These are phyloP conservation scores for Schizophyllum amplum DNA, from an alignment of 1,284 basidiomycete genomes.

Conservation along the genomic window DNA sequence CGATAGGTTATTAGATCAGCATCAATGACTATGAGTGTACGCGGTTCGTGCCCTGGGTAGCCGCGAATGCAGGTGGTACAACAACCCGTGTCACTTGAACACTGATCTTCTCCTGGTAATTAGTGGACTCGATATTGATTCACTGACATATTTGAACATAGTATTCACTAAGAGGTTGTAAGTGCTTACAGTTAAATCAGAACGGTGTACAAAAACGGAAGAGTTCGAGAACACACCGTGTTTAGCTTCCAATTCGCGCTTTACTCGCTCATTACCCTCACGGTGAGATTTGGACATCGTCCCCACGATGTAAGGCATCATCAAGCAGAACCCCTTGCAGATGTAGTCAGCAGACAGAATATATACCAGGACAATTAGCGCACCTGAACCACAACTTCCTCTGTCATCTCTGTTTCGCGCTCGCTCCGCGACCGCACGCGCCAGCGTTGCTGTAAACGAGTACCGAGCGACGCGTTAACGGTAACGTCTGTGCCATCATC, in stretches of 20 bases:
- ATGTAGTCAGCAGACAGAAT: slow-evolving; percentile 17
- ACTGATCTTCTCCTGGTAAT: no score
- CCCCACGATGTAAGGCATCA: slow-evolving; percentile 20
- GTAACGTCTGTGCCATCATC: slow-evolving; percentile 25
- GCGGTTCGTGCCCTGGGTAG: no score
- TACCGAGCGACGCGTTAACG: slow-evolving; percentile 25
- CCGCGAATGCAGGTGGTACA: no score
- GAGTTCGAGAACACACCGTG: neutral
- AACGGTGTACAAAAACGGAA: neutral
- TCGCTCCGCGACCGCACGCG: slow-evolving; percentile 18
- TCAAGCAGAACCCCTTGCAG: slow-evolving; percentile 16
- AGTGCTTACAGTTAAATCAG: neutral
- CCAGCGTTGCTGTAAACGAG: slow-evolving; percentile 20
- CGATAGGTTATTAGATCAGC: no score
- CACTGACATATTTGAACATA: no score
- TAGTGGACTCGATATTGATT: no score
- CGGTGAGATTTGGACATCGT: slow-evolving; percentile 21
- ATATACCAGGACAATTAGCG: slow-evolving; percentile 1
- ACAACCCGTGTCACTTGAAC: no score
- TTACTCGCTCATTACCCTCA: slow-evolving; percentile 19
- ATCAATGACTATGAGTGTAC: no score
- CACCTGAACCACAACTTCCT: slow-evolving; percentile 22
- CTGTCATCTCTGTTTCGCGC: slow-evolving; percentile 19
- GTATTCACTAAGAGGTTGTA: neutral
- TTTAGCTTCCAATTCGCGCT: slow-evolving; percentile 15